Conservation (phyloP, 2,329 filamentous ascomycete species). For the Ilyonectria mors-panacis region DNA sequence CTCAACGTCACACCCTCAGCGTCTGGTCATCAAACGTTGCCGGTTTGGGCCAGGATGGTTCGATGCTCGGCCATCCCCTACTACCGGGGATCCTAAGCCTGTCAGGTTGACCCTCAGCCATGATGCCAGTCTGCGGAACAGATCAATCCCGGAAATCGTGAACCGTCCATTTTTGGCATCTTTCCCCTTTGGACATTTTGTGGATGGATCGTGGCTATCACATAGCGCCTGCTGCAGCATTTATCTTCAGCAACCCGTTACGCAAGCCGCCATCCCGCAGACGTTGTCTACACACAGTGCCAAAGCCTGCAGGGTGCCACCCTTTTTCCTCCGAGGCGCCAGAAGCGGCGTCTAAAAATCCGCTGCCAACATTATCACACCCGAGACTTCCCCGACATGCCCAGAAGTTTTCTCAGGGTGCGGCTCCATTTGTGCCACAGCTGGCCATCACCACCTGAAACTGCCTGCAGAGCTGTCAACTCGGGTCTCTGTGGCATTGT, state of each 20-base stretch:
- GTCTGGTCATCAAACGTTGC: conserved; percentile 11
- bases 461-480: conserved; percentile 19
- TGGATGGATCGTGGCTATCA: conserved; percentile 2
- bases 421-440: conserved; percentile 21
- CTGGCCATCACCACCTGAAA: conserved; percentile 31
- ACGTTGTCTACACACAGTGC: conserved; percentile 31
- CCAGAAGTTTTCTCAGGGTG: not conserved
- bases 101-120: conserved; percentile 19
- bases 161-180: conserved; percentile 9
- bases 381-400: conserved; percentile 23
- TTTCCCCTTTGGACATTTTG: conserved; percentile 1
- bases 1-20: conserved; percentile 18
- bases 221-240: not conserved
- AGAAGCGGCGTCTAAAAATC: conserved; percentile 29
- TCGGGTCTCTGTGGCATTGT: conserved; percentile 12
- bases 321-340: conserved; percentile 26
- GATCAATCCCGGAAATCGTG: not conserved
- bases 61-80: conserved; percentile 26
- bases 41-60: conserved; percentile 20
- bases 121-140: conserved; percentile 13
- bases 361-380: conserved; percentile 23
- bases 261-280: conserved; percentile 11
- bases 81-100: conserved; percentile 20
- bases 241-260: conserved; percentile 10
- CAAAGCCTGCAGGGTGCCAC: conserved; percentile 12